Percentiles rank a stretch among this genome's conserved stretches.
These are phyloP conservation scores for Paraphoma sp. DNA, from an alignment of 2,329 filamentous ascomycete genomes.

Conservation along the genomic window DNA sequence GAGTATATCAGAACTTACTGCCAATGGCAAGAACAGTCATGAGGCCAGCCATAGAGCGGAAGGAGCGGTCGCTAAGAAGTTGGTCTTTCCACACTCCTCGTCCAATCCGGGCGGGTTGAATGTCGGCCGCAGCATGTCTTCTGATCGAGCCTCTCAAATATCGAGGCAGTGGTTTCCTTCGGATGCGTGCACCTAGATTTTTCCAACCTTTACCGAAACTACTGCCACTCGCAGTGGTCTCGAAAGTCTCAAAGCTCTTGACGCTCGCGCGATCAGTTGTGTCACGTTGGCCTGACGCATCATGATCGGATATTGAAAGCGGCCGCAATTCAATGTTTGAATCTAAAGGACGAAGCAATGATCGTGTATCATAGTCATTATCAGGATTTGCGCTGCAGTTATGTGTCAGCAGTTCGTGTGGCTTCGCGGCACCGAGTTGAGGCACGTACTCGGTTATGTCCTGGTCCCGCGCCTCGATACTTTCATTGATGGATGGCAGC, in stretches of 20 bases:
- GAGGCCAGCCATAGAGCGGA: conserved; percentile 32
- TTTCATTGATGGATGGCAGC: not conserved
- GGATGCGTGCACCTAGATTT: conserved; percentile 20
- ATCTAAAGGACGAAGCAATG: not conserved
- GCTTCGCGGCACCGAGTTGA: not conserved
- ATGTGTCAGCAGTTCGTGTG: not conserved
- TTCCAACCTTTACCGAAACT: conserved; percentile 24
- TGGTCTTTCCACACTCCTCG: conserved; percentile 39
- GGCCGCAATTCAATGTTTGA: conserved; percentile 7
- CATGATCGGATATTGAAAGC: not conserved
- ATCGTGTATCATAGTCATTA: not conserved
- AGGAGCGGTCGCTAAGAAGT: conserved; percentile 35
- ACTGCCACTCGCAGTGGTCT: conserved; percentile 15
- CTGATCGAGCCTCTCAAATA: conserved; percentile 19
- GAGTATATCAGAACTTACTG: not conserved
- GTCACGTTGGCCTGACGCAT: conserved; percentile 3
- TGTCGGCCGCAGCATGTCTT: conserved; percentile 27
- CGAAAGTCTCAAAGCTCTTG: conserved; percentile 22
- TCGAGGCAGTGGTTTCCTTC: conserved; percentile 24
- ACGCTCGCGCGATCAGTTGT: conserved; percentile 15
- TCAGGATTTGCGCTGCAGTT: not conserved
- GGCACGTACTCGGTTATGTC: conserved; percentile 21
- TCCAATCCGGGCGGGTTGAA: conserved; percentile 29
- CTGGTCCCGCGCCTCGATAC: not conserved
- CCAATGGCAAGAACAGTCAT: conserved; percentile 22